Evolutionary conservation across 202 grass and related monocot species (phyloP).

Genomic region (Panicum hallii): DNA sequence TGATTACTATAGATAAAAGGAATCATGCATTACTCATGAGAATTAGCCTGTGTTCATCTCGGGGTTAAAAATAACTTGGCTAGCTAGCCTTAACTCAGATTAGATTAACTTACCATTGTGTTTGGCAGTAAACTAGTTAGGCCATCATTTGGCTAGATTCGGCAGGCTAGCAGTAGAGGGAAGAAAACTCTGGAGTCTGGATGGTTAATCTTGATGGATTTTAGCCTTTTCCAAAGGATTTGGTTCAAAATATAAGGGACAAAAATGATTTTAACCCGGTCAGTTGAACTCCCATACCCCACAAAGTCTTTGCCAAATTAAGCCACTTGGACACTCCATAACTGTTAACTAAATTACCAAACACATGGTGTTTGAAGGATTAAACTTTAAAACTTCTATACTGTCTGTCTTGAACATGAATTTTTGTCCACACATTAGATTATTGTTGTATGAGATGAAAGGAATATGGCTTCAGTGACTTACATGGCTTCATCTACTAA

Average conservation of each 20-base stretch:
- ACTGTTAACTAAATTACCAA: not conserved
- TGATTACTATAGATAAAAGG: not conserved
- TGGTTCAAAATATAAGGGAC: not conserved
- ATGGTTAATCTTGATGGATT: not conserved
- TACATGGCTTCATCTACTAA: not conserved
- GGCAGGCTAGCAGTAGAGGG: not conserved
- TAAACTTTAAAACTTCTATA: not conserved
- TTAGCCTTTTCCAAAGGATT: not conserved
- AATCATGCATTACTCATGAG: not conserved
- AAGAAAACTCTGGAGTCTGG: not conserved
- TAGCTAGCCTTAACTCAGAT: not conserved
- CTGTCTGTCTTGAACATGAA: not conserved
- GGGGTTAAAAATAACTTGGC: not conserved
- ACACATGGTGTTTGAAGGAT: not conserved
- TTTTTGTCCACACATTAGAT: conserved; percentile 11
- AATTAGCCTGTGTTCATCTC: not conserved
- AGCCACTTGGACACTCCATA: not conserved
- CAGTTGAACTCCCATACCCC: not conserved
- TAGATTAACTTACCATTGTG: not conserved
- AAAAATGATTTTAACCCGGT: not conserved
- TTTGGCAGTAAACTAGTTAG: not conserved
- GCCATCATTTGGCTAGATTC: not conserved
- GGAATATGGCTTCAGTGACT: not conserved
- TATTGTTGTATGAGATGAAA: conserved; percentile 14
- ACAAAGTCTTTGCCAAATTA: not conserved